Evolutionary conservation across 331 rosid genomes (phyloP).

Genomic region (Pyracantha coccinea): DNA sequence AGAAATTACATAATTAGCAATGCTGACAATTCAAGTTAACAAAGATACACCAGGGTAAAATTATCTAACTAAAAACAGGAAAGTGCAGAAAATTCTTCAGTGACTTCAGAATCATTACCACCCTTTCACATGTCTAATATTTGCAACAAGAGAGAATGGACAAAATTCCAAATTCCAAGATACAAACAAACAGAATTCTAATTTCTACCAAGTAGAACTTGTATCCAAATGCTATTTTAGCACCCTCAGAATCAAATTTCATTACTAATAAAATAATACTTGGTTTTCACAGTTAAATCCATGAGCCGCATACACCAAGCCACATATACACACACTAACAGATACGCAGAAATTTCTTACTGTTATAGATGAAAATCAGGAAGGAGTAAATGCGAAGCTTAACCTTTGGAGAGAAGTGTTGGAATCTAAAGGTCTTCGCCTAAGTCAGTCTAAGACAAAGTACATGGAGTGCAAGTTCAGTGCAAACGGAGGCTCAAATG

Average conservation of each 20-base stretch:
- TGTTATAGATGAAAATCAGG: too few relatives aligned
- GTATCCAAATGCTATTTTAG: neutral
- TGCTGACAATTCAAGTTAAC: neutral
- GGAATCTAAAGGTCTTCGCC: too few relatives aligned
- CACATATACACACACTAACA: neutral
- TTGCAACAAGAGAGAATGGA: neutral
- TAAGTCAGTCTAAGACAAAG: too few relatives aligned
- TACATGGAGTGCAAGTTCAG: too few relatives aligned
- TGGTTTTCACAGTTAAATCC: neutral
- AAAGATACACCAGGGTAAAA: neutral
- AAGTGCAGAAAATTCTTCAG: neutral
- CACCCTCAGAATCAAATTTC: neutral
- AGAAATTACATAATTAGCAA: neutral
- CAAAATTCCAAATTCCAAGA: neutral
- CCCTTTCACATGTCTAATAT: neutral
- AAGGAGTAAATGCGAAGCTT: too few relatives aligned
- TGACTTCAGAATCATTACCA: neutral
- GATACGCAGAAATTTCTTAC: too few relatives aligned
- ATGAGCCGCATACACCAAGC: neutral
- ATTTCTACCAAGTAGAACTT: neutral
- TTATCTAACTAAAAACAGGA: neutral
- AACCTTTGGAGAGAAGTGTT: too few relatives aligned
- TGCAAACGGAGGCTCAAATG: too few relatives aligned
- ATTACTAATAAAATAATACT: neutral
- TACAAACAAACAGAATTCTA: neutral